Base-by-base conservation (phyloP, 176 grass and related monocot species). In the Musa itinerans region DNA sequence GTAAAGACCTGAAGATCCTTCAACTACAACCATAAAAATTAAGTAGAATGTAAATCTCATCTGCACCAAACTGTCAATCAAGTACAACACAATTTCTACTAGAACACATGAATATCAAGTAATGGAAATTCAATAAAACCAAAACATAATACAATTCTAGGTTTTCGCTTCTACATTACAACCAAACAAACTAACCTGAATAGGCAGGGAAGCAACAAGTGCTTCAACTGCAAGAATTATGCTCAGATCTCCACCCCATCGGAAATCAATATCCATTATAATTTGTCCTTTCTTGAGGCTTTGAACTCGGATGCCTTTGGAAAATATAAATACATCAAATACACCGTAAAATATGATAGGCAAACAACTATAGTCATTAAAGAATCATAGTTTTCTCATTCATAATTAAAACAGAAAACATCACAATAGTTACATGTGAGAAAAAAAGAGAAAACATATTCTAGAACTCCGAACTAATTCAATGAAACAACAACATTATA, bases 1-100 rank as follows among this genome's bases (percentile, higher is more conserved):
- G 84, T 93, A 84, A 91, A 99, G 52, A 99, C 90, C 74, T 99
- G 95, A 59, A 99, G 90, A 83, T 92, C 89, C 75, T 99, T 99
- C 54, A 99, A 81, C 95, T 94, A 80, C 74, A 80, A 63, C 63
- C 50, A 80, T n/a, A 64, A 10, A 65, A 64, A 85, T 77, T 77
- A 84, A 80, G 64, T 24, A 83, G 76, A 57, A 66, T n/a, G 48
- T 70, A 14, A 50, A 70, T 51, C 34, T 11, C 34, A 2, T 20
- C 9, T 20, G 17, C 3, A 10, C 17, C 22, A 65, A 1, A 68
- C n/a, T 21, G 1, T 10, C 10, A 67, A 43, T 70, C 68, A 70
- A 70, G 48, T 2, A 19, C 29, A 52, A 50, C 14, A 70, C 1
- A 51, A 0, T n/a, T 50, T 70, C 52, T 57, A 17, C 22, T 17